These are phyloP conservation scores for Starmerella apis DNA, from an alignment of 805 yeast species.

Conservation along the genomic window DNA sequence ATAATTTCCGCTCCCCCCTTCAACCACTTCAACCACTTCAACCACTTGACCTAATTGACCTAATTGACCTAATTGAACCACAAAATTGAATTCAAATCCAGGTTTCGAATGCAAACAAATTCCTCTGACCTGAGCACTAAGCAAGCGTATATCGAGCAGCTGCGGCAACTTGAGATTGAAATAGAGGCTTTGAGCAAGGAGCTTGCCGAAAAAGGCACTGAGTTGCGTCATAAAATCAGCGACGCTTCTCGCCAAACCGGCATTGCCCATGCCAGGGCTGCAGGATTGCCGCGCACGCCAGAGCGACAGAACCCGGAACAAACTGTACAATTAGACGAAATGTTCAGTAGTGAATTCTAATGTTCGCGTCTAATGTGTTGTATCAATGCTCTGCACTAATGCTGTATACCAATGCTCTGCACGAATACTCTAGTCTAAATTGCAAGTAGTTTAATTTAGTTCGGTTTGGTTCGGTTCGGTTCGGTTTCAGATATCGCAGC, in stretches of 20 bases:
- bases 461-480: too few species aligned
- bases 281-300: background rate
- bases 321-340: background rate
- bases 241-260: background rate
- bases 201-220: background rate
- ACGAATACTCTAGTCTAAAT: background rate
- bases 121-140: too few species aligned
- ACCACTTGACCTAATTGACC: background rate
- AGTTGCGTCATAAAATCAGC: background rate
- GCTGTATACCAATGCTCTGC: too few species aligned
- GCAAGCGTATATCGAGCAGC: conserved; percentile 2
- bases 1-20: too few species aligned
- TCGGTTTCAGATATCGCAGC: too few species aligned
- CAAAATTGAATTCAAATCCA: background rate
- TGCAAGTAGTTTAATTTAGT: background rate
- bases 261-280: background rate
- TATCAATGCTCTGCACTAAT: too few species aligned
- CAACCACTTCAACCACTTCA: too few species aligned
- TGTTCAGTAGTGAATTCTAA: background rate
- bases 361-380: too few species aligned
- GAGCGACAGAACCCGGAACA: background rate
- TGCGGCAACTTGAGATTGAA: conserved; percentile 2
- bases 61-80: background rate
- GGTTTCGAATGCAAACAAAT: background rate
- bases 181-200: conserved; percentile 1